Base-by-base conservation (phyloP, 805 yeast species). In the Candida ovalis region DNA sequence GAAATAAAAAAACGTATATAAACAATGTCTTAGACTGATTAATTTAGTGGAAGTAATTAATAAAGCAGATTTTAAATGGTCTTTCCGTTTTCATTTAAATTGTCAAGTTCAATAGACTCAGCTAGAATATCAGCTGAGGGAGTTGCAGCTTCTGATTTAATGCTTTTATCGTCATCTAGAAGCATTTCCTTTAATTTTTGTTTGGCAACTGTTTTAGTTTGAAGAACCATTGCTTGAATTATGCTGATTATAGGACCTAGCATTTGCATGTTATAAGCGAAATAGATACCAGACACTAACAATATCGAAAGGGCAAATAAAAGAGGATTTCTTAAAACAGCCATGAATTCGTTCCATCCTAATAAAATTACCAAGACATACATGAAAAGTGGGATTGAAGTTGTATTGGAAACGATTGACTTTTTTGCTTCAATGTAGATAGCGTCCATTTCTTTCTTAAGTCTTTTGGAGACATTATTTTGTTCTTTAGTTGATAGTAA, bases 301-400 rank as follows among this genome's bases (percentile, higher is more conserved):
- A 89, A 44, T 40, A 91, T 62, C 1, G 78, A 58, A 43, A 90
- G 63, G 5, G 86, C 73, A 54, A 91, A 81, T 56, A 86, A 77
- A n/a, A 92, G 59, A 45, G 99, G 97, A 62, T 88, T 91, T 53
- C 95, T 78, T 40, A 94, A 61, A 17, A 94, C 80, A 9, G 94
- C 85, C 86, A 90, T 78, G 56, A 94, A 84, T 72, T 94, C 97
- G 66, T 91, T 91, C 97, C 97, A 94, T 9, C 99, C 99, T 21
- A 94, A 72, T 3, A 87, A 81, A 2, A 86, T 65, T 22, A 94
- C 70, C 13, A 92, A 61, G 10, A 81, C 69, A 68, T 88, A 90
- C 48, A 94, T 80, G 72, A 85, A 94, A 54, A 82, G 72, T 3
- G 99, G 99, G 48, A 94, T 85, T 49, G 84, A 82, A 0, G 96